Percentiles rank a stretch among this genome's conserved stretches.
Conservation (phyloP, 805 yeast genomes). For the Sugiyamaella marilandica region DNA sequence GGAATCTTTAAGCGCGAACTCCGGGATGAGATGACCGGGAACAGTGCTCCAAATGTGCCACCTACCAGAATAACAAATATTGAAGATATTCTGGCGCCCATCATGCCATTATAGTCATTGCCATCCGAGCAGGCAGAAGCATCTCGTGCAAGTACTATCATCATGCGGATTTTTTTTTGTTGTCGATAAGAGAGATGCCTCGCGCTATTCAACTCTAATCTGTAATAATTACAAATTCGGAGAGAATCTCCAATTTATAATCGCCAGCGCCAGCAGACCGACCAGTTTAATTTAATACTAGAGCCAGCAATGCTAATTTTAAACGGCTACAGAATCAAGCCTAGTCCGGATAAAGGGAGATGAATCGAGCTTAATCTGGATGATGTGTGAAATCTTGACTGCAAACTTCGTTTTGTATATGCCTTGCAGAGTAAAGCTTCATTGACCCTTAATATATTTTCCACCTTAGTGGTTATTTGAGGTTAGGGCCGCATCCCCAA, state of each 20-base stretch:
- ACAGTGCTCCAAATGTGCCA: constrained; percentile 43
- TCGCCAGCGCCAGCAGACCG: not conserved
- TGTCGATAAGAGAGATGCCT: too few species aligned
- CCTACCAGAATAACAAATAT: constrained; percentile 55
- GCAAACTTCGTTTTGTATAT: not conserved
- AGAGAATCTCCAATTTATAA: too few species aligned
- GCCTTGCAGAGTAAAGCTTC: not conserved
- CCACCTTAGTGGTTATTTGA: constrained; percentile 4
- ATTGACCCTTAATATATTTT: not conserved
- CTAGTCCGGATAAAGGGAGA: not conserved
- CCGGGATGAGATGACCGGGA: constrained; percentile 37
- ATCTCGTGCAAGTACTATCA: not conserved
- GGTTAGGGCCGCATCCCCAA: not conserved
- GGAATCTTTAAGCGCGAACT: constrained; percentile 27
- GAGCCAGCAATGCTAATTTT: not conserved
- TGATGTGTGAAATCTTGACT: not conserved
- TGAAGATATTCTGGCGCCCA: constrained; percentile 49
- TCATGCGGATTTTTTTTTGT: not conserved
- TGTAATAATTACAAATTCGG: too few species aligned
- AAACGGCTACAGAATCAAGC: not conserved
- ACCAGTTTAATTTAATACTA: not conserved
- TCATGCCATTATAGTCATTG: constrained; percentile 36
- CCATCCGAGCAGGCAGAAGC: constrained; percentile 11
- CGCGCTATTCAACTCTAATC: too few species aligned
- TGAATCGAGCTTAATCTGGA: not conserved